phyloP scores from a whole-genome alignment of 768 basidiomycete species.

The Termitomyces sp. region DNA sequence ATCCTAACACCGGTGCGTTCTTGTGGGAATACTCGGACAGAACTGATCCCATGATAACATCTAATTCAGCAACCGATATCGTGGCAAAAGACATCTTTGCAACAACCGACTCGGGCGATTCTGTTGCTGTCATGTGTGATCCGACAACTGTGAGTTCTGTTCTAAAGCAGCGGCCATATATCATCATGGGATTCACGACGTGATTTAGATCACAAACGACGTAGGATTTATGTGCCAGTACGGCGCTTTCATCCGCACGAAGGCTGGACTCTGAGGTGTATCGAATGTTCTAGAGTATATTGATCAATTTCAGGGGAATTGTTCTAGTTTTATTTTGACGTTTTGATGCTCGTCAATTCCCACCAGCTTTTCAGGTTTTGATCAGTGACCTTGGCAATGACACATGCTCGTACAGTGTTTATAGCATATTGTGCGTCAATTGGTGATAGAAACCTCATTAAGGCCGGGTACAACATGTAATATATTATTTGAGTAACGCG shows the following conservation, averaged over 20 bases:
- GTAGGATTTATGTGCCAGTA: constrained; percentile 48
- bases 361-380: too few species aligned
- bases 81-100: constrained; percentile 42
- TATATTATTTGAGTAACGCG: constrained; percentile 6
- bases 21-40: background rate
- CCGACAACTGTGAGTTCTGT: constrained; percentile 33
- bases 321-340: too few species aligned
- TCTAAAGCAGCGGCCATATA: background rate
- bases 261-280: constrained; percentile 18
- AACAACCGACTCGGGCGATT: constrained; percentile 35
- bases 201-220: constrained; percentile 31
- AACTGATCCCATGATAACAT: background rate
- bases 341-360: too few species aligned
- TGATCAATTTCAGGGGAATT: too few species aligned
- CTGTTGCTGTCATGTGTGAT: constrained; percentile 51
- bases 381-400: too few species aligned
- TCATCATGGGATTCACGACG: background rate
- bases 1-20: constrained; percentile 44
- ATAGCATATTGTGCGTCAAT: too few species aligned
- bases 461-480: background rate
- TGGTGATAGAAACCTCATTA: background rate
- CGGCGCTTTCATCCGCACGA: constrained; percentile 37
- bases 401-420: too few species aligned
- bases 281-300: too few species aligned
- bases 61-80: constrained; percentile 38